Percentiles rank a stretch among this genome's conserved stretches.
Conservation (phyloP, 2,329 filamentous ascomycete genomes). For the Penicillium fuscoglaucum region DNA sequence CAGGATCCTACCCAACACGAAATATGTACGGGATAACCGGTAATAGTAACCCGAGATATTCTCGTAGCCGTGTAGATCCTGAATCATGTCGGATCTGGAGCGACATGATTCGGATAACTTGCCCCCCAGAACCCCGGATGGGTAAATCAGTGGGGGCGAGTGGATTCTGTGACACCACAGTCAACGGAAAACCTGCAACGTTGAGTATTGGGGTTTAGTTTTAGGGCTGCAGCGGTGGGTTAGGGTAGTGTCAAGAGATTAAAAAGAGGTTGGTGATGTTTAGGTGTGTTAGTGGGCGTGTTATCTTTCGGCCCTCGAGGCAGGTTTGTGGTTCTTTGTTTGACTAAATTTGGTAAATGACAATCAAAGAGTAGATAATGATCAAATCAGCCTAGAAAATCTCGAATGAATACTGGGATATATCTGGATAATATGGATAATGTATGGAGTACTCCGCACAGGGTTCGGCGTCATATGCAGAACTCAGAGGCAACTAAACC, state of each 20-base stretch:
- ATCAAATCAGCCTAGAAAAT: not conserved
- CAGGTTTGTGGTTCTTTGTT: not conserved
- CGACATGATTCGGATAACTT: conserved; percentile 9
- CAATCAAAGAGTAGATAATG: not conserved
- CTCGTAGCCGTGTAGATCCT: conserved; percentile 1
- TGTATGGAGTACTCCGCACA: not conserved
- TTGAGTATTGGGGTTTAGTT: not conserved
- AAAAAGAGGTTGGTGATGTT: not conserved
- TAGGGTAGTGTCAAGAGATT: not conserved
- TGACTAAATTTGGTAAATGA: not conserved
- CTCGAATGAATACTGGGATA: not conserved
- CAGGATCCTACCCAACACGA: not conserved
- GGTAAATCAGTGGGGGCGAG: conserved; percentile 9
- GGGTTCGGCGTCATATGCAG: not conserved
- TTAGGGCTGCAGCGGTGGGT: not conserved
- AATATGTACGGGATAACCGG: not conserved
- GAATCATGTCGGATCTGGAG: not conserved
- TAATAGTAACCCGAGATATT: conserved; percentile 4
- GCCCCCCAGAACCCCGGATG: conserved; percentile 1
- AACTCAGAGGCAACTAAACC: conserved; percentile 5
- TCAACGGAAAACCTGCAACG: conserved; percentile 2
- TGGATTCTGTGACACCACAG: conserved; percentile 8
- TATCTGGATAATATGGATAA: not conserved
- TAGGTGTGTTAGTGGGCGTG: not conserved
- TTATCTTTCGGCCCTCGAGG: not conserved